Conservation (phyloP, 2,329 filamentous ascomycete species). For the Xylariales sp. region DNA sequence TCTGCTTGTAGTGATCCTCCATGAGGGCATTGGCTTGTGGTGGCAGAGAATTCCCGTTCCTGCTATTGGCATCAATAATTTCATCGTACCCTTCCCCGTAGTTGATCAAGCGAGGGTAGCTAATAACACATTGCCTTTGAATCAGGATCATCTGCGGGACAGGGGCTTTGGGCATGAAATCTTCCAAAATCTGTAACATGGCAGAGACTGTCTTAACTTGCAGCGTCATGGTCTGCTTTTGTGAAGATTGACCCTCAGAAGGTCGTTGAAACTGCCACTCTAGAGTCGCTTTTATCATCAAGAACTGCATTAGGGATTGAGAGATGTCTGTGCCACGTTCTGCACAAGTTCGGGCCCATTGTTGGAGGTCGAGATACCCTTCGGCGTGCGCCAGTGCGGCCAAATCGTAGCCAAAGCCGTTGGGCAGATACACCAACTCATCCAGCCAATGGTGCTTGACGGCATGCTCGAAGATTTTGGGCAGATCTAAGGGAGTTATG, state of each 20-base stretch:
- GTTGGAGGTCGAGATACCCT: constrained; percentile 71
- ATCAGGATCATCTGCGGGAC: constrained; percentile 70
- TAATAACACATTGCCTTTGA: constrained; percentile 84
- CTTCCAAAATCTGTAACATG: constrained; percentile 74
- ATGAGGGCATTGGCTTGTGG: constrained; percentile 80
- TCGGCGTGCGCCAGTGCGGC: constrained; percentile 81
- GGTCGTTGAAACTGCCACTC: constrained; percentile 71
- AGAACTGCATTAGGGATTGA: constrained; percentile 69
- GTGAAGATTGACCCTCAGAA: constrained; percentile 53
- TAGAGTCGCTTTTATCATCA: constrained; percentile 78
- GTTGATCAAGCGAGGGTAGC: constrained; percentile 92
- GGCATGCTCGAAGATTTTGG: constrained; percentile 73
- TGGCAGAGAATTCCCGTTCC: constrained; percentile 76
- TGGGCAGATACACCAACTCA: constrained; percentile 71
- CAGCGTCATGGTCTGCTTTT: constrained; percentile 66
- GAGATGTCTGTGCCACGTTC: constrained; percentile 66
- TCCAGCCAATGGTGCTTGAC: constrained; percentile 80
- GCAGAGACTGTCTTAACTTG: constrained; percentile 81
- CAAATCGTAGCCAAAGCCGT: constrained; percentile 82
- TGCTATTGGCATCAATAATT: constrained; percentile 81
- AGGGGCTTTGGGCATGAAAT: constrained; percentile 56
- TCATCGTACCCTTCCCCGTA: constrained; percentile 91
- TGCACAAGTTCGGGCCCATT: constrained; percentile 72
- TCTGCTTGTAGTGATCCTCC: constrained; percentile 96
- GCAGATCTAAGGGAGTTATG: constrained; percentile 61